Conservation (phyloP, 2,329 filamentous ascomycete species). For the Stagonosporopsis cucurbitacearum region DNA sequence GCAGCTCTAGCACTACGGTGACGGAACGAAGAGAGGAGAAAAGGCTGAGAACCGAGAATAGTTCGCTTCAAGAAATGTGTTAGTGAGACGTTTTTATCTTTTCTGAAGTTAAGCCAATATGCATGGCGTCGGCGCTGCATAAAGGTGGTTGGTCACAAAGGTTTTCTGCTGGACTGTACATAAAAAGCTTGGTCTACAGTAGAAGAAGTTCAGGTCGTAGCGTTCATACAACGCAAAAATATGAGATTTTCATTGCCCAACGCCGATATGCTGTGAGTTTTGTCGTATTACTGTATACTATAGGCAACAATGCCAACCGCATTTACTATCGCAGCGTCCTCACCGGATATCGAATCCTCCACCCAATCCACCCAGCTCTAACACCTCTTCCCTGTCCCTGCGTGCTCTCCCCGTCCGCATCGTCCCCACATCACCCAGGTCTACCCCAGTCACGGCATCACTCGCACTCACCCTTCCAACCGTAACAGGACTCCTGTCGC, state of each 20-base stretch:
- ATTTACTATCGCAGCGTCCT: background rate
- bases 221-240: background rate
- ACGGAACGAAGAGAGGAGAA: background rate
- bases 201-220: background rate
- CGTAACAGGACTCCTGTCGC: conserved; percentile 16
- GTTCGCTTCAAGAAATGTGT: conserved; percentile 3
- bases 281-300: background rate
- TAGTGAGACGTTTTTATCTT: background rate
- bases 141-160: conserved; percentile 2
- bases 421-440: conserved; percentile 8
- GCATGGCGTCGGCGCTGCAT: conserved; percentile 18
- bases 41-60: background rate
- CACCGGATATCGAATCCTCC: conserved; percentile 9
- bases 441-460: conserved; percentile 9
- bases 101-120: conserved; percentile 2
- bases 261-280: background rate
- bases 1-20: background rate
- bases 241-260: background rate
- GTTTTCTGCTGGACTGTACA: background rate
- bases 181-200: background rate
- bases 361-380: conserved; percentile 17
- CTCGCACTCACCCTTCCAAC: conserved; percentile 3
- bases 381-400: conserved; percentile 19
- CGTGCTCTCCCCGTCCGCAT: conserved; percentile 20
- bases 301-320: background rate